A percentile compares a stretch with the other conserved stretches of the same genome.
Evolutionary conservation across 345 rosid species (phyloP).

Genomic region (Eucalyptus sp.): DNA sequence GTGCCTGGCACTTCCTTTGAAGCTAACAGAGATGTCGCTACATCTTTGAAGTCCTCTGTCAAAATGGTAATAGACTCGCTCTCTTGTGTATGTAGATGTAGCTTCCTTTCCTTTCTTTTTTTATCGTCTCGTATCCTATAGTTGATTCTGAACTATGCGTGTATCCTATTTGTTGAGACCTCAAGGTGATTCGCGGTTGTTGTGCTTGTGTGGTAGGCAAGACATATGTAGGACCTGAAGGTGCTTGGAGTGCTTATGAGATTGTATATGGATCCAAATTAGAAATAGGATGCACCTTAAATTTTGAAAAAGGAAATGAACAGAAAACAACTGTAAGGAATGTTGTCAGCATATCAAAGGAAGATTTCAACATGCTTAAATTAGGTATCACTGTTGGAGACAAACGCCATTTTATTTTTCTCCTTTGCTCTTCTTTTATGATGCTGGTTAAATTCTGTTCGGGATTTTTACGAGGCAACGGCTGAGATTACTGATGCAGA

Average conservation of each 20-base stretch:
- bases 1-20: too few species aligned
- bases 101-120: too few species aligned
- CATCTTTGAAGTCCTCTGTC: too few species aligned
- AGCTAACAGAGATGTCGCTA: too few species aligned
- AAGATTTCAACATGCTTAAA: not conserved
- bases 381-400: not conserved
- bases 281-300: not conserved
- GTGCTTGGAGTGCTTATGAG: not conserved
- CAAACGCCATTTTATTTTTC: not conserved
- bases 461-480: slow-evolving; percentile 72
- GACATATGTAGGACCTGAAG: not conserved
- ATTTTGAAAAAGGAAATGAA: not conserved
- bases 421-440: not conserved
- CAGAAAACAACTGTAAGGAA: not conserved
- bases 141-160: too few species aligned
- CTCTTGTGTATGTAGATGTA: too few species aligned
- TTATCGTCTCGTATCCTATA: too few species aligned
- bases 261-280: not conserved
- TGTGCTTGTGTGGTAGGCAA: too few species aligned
- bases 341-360: not conserved
- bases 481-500: slow-evolving; percentile 64
- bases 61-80: too few species aligned
- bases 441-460: slow-evolving; percentile 8
- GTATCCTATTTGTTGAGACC: too few species aligned
- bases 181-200: too few species aligned